Conservation (phyloP, 2,329 filamentous ascomycete species). For the Beauveria australis region DNA sequence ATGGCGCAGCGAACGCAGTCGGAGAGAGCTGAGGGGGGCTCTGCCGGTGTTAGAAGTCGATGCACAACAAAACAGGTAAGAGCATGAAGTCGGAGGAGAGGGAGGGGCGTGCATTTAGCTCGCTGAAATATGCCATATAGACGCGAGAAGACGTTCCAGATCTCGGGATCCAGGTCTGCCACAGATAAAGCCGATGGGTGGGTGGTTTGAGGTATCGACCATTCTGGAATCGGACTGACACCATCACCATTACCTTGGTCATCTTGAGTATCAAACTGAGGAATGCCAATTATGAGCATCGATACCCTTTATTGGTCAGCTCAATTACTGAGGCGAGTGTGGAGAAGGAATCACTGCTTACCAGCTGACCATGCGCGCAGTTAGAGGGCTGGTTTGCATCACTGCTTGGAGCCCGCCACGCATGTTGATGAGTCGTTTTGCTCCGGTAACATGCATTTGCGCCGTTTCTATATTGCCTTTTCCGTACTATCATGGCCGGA, state of each 20-base stretch:
- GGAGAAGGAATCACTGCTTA: conserved; percentile 21
- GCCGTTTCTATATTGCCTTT: conserved; percentile 40
- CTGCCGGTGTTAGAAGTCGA: conserved; percentile 27
- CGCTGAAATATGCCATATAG: conserved; percentile 35
- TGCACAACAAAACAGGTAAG: conserved; percentile 47
- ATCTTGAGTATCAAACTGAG: conserved; percentile 46
- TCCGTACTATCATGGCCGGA: conserved; percentile 33
- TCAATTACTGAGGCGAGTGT: background rate
- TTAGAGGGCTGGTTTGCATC: conserved; percentile 41
- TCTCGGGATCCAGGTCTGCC: conserved; percentile 24
- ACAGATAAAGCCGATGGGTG: conserved; percentile 12
- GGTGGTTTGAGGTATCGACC: conserved; percentile 25
- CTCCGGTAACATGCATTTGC: conserved; percentile 40
- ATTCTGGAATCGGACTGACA: conserved; percentile 39
- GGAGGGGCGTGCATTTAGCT: conserved; percentile 19
- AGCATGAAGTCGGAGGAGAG: conserved; percentile 42
- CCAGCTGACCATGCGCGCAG: conserved; percentile 48
- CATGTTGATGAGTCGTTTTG: conserved; percentile 39
- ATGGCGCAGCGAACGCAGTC: background rate
- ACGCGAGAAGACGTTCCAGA: conserved; percentile 32
- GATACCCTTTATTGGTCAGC: conserved; percentile 39
- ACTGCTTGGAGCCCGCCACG: conserved; percentile 43
- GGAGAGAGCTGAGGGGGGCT: background rate
- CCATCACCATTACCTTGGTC: conserved; percentile 40
- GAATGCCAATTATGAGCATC: conserved; percentile 42